Evolutionary conservation across 2,329 filamentous ascomycete genomes (phyloP).

Genomic region (Phialophora chinensis): DNA sequence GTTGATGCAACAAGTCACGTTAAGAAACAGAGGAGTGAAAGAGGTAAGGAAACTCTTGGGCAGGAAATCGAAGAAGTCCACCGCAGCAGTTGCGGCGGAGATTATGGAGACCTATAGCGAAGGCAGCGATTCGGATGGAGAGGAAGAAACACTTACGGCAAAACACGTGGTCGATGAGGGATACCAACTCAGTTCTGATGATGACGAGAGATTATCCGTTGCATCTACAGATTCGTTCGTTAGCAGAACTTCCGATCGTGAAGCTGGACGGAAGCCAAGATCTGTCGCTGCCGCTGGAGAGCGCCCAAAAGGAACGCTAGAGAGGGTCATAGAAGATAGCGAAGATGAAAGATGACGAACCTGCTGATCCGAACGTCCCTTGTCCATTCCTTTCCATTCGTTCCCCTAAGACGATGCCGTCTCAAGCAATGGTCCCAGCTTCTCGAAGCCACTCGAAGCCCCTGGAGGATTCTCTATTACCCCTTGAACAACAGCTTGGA

Average conservation of each 20-base stretch:
- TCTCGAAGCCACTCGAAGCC: constrained; percentile 43
- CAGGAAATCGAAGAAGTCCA: constrained; percentile 46
- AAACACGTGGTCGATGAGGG: constrained; percentile 30
- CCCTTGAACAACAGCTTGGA: constrained; percentile 37
- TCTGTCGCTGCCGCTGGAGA: constrained; percentile 22
- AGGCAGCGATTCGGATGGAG: constrained; percentile 32
- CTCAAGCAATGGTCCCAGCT: constrained; percentile 42
- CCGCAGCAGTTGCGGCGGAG: constrained; percentile 42
- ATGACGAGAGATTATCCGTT: constrained; percentile 39
- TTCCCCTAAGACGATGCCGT: background rate
- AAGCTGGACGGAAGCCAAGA: background rate
- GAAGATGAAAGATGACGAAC: constrained; percentile 52
- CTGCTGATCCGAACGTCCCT: background rate
- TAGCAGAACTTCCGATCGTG: constrained; percentile 18
- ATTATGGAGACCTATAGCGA: constrained; percentile 31
- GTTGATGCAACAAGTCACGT: constrained; percentile 80
- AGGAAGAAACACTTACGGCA: constrained; percentile 26
- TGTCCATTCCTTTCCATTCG: background rate
- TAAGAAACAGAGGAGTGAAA: constrained; percentile 72
- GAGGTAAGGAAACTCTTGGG: constrained; percentile 74
- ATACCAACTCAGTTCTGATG: constrained; percentile 27
- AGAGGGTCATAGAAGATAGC: constrained; percentile 61
- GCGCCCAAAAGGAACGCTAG: constrained; percentile 33
- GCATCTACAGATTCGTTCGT: constrained; percentile 36
- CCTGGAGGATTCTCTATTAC: constrained; percentile 20